Conservation (phyloP, 768 basidiomycete species). For the Kwoniella heveanensis region DNA sequence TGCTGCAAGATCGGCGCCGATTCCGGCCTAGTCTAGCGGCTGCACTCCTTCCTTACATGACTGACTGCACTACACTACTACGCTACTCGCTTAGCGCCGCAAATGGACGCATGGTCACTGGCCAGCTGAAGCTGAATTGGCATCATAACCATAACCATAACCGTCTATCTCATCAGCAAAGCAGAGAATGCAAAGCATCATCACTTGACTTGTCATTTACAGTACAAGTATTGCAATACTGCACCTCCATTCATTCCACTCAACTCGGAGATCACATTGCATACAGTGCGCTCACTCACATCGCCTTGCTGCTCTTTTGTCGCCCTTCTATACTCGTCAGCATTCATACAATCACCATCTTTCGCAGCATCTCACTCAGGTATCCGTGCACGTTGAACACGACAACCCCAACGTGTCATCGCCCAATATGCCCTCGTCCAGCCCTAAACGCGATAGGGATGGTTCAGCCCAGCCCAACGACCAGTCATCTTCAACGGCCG, state of each 20-base stretch:
- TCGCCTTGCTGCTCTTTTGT: not conserved
- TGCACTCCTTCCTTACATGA: not conserved
- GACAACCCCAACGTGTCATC: too few relatives aligned
- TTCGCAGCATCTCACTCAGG: not conserved
- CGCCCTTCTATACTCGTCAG: too few relatives aligned
- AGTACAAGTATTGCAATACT: not conserved
- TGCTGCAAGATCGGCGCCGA: not conserved
- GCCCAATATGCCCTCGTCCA: not conserved
- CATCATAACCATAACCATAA: not conserved
- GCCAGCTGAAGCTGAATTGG: not conserved
- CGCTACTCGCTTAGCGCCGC: not conserved
- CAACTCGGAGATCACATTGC: not conserved
- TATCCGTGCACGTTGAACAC: too few relatives aligned
- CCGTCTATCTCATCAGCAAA: not conserved
- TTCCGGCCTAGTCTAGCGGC: not conserved
- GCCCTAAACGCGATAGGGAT: not conserved
- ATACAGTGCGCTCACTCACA: not conserved
- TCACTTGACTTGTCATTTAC: not conserved
- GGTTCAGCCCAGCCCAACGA: not conserved
- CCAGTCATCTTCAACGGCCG: not conserved
- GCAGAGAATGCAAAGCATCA: too few relatives aligned
- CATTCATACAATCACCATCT: too few relatives aligned
- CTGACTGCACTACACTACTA: too few relatives aligned
- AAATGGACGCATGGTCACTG: conserved; percentile 1
- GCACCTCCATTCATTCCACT: not conserved